phyloP scores from a whole-genome alignment of 495 filamentous ascomycete genomes.

The Daldinia bambusicola region DNA sequence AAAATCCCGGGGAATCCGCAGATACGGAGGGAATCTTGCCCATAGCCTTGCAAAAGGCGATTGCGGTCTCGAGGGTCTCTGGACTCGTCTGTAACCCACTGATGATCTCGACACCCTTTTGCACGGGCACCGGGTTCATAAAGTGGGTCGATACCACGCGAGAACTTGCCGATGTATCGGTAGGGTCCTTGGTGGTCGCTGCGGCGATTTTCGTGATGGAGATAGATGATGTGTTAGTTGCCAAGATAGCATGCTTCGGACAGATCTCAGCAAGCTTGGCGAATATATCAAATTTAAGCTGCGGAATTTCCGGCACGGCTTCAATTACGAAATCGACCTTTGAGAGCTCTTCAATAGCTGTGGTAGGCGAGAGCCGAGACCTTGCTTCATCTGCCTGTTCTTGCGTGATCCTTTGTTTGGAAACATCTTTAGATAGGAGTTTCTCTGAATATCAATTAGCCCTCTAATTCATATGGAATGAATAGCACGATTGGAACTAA shows the following conservation, averaged over 20 bases:
- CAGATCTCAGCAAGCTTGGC: conserved; percentile 82
- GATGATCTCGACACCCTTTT: conserved; percentile 98
- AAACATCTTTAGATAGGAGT: conserved; percentile 89
- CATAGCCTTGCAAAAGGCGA: conserved; percentile 89
- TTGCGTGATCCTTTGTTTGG: conserved; percentile 82
- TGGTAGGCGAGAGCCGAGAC: conserved; percentile 72
- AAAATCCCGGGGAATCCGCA: conserved; percentile 90
- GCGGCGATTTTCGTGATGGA: conserved; percentile 96
- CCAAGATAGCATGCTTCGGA: conserved; percentile 87
- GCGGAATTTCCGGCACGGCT: conserved; percentile 91
- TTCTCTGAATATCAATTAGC: conserved; percentile 69
- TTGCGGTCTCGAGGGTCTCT: conserved; percentile 81
- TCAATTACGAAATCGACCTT: conserved; percentile 97
- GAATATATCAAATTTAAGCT: conserved; percentile 91
- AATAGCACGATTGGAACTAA: neutral
- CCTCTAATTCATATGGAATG: conserved; percentile 9
- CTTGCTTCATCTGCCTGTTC: conserved; percentile 77
- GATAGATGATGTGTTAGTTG: conserved; percentile 98
- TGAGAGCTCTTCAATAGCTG: conserved; percentile 80
- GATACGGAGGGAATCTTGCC: conserved; percentile 90
- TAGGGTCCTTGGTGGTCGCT: conserved; percentile 78
- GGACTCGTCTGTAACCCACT: conserved; percentile 88
- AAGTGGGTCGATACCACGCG: conserved; percentile 97
- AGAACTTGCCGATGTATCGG: conserved; percentile 80
- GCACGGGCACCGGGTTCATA: conserved; percentile 98